Conservation (phyloP, 306 rosid species). For the Prunus dulcis region DNA sequence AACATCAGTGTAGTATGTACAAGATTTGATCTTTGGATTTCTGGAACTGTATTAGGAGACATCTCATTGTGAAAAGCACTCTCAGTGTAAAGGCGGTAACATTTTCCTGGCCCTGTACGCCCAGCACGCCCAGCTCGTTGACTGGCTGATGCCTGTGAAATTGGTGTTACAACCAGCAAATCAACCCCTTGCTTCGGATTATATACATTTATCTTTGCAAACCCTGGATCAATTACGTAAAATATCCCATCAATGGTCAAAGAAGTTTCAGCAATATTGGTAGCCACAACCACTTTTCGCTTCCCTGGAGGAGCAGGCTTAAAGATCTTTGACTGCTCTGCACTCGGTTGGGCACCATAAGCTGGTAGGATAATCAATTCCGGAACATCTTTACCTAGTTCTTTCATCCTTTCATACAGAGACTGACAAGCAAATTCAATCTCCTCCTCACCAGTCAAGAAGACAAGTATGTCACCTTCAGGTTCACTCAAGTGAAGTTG, state of each 20-base stretch:
- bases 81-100: conserved; percentile 85
- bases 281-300: conserved; percentile 88
- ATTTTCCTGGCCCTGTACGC: conserved; percentile 84
- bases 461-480: conserved; percentile 90
- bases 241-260: conserved; percentile 86
- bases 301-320: conserved; percentile 89
- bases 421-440: conserved; percentile 87
- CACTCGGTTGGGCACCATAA: conserved; percentile 85
- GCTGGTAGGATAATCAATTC: conserved; percentile 81
- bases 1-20: conserved; percentile 61
- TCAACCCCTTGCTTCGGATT: conserved; percentile 83
- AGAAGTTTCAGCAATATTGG: conserved; percentile 90
- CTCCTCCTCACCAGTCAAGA: conserved; percentile 95
- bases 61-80: conserved; percentile 78
- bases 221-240: conserved; percentile 84
- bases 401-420: conserved; percentile 82
- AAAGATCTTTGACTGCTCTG: conserved; percentile 82
- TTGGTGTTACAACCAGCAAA: conserved; percentile 75
- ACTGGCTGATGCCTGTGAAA: conserved; percentile 87
- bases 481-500: conserved; percentile 87
- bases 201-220: conserved; percentile 86
- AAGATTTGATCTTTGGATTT: conserved; percentile 77
- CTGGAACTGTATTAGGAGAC: conserved; percentile 75
- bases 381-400: conserved; percentile 62
- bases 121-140: conserved; percentile 92